Evolutionary conservation across 805 yeast species (phyloP).

Genomic region (Ogataea ramenticola): DNA sequence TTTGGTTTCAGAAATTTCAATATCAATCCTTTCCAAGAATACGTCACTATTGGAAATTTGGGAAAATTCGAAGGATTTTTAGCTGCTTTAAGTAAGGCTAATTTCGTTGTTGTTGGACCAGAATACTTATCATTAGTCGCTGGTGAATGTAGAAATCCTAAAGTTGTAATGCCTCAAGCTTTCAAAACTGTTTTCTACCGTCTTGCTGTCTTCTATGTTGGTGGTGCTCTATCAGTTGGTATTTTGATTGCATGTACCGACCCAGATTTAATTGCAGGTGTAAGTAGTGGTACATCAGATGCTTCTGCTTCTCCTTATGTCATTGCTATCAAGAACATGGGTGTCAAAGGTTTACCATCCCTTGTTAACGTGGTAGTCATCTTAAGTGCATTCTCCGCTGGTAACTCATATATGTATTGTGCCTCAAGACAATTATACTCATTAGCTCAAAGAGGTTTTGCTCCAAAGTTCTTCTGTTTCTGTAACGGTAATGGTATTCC

Average conservation of each 20-base stretch:
- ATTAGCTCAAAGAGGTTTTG: conserved; percentile 60
- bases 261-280: conserved; percentile 33
- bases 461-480: conserved; percentile 56
- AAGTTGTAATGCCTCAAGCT: conserved; percentile 32
- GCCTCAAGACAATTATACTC: conserved; percentile 60
- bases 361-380: conserved; percentile 70
- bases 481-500: conserved; percentile 70
- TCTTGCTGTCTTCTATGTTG: conserved; percentile 36
- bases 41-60: conserved; percentile 27
- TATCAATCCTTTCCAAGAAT: conserved; percentile 33
- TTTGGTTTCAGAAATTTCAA: conserved; percentile 44
- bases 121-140: conserved; percentile 38
- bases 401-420: conserved; percentile 69
- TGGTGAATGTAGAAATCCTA: conserved; percentile 36
- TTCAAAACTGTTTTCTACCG: conserved; percentile 36
- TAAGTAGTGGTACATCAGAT: conserved; percentile 53
- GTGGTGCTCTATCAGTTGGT: conserved; percentile 35
- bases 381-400: conserved; percentile 71
- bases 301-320: conserved; percentile 77
- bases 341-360: conserved; percentile 59
- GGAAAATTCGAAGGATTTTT: conserved; percentile 38
- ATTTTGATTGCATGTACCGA: conserved; percentile 31
- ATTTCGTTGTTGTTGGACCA: conserved; percentile 35
- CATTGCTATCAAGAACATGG: conserved; percentile 61
- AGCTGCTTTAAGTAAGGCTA: conserved; percentile 30